Evolutionary conservation across 495 filamentous ascomycete species (phyloP), one percentile per base, ranked within the genome.

Genomic region (Neurospora sp.): DNA sequence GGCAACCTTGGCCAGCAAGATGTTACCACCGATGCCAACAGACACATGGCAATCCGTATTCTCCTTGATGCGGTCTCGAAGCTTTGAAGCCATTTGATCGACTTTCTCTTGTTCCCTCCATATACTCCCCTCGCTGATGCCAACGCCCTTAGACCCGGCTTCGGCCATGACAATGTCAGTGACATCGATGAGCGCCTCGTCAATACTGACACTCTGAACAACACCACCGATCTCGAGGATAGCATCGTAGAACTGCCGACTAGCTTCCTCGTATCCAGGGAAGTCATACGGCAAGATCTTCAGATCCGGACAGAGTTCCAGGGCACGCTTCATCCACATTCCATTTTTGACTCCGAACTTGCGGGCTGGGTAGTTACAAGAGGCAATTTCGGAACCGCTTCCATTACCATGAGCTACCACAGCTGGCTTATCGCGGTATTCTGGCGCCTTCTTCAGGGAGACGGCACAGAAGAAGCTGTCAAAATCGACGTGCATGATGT

Each of bases 381-480:
- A 97, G 9, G 96, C 96, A 75, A 99, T 97, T 78, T 98, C 96
- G 1, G 94, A 97, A 23, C 94, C 93, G 46, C 89, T 88, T 0
- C 94, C 94, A 37, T 85, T 86, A 23, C 94, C 90, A 80, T 99
- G 96, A 23, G 96, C 94, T 44, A 99, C 91, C 11, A 92, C 95
- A 41, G 93, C 92, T 2, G 96, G 96, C 76, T 94, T 96, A 31
- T 93, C 91, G 37, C 84, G 81, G 40, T 89, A 91, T 38, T 96
- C 89, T 0, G 94, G 94, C 69, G 83, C 82, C 31, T 86, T 83
- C 74, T 94, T 95, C 20, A 95, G 86, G 0, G 95, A 97, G 1
- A 98, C 94, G 0, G 96, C 93, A 46, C 94, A 97, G 80, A 99
- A 99, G 82, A 99, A 99, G 79, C 92, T 94, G 80, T 99, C 96